These are phyloP conservation scores for Spathaspora arborariae DNA, from an alignment of 805 yeast genomes.

Conservation along the genomic window DNA sequence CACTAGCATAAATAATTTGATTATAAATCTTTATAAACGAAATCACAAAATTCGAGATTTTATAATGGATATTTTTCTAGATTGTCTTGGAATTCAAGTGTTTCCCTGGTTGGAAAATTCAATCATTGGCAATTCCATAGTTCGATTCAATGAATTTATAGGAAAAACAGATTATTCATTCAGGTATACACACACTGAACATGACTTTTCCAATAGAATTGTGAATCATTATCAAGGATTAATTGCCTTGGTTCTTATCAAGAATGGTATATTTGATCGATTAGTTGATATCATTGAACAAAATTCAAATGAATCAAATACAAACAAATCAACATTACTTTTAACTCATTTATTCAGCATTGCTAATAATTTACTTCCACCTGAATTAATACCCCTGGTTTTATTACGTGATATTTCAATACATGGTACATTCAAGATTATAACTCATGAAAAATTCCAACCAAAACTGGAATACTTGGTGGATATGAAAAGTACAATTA, in stretches of 20 bases:
- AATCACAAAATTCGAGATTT: slow-evolving; percentile 54
- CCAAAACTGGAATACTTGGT: slow-evolving; percentile 3
- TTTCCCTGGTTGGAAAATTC: slow-evolving; percentile 47
- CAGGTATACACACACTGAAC: slow-evolving; percentile 9
- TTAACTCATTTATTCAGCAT: slow-evolving; percentile 59
- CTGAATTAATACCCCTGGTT: slow-evolving; percentile 26
- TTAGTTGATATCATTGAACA: slow-evolving; percentile 42
- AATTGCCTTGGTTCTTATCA: slow-evolving; percentile 50
- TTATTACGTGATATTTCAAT: slow-evolving; percentile 20
- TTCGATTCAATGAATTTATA: slow-evolving; percentile 6
- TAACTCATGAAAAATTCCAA: slow-evolving; percentile 28
- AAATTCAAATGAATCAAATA: slow-evolving; percentile 41
- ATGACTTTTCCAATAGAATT: slow-evolving; percentile 17
- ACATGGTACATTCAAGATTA: slow-evolving; percentile 45
- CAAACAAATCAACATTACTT: slow-evolving; percentile 59
- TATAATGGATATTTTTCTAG: slow-evolving; percentile 68
- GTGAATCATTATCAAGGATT: slow-evolving; percentile 66
- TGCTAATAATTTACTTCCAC: slow-evolving; percentile 53
- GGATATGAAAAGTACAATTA: slow-evolving; percentile 19
- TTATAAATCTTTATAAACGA: slow-evolving; percentile 56
- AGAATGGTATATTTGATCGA: slow-evolving; percentile 45
- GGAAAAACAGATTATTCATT: slow-evolving; percentile 7
- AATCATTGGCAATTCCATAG: slow-evolving; percentile 18
- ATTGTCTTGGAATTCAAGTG: slow-evolving; percentile 57
- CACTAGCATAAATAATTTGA: slow-evolving; percentile 50